Conservation (phyloP, 495 filamentous ascomycete genomes). For the Neurospora sp. region DNA sequence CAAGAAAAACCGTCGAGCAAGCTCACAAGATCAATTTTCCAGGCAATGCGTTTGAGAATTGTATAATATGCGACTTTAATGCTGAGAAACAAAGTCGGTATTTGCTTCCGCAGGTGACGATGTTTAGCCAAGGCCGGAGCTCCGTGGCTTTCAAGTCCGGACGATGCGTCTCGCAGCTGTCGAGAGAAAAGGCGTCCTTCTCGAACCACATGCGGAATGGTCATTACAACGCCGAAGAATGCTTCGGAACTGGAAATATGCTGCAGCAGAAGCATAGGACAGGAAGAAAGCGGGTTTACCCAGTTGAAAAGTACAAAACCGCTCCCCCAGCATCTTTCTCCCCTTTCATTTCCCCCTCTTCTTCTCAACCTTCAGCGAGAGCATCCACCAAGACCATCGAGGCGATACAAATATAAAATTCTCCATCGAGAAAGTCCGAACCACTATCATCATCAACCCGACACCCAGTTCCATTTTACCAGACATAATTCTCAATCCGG, state of each 20-base stretch:
- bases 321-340: not conserved
- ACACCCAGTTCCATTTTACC: not conserved
- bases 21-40: not conserved
- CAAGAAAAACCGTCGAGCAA: not conserved
- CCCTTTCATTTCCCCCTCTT: not conserved
- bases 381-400: not conserved
- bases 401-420: not conserved
- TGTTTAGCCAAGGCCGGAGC: not conserved
- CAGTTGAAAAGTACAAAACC: not conserved
- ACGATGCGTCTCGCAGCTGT: not conserved
- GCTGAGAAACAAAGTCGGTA: too few species aligned
- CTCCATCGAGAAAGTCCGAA: not conserved
- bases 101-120: too few species aligned
- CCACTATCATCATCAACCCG: not conserved
- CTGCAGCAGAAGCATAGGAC: not conserved
- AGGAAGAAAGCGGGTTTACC: not conserved
- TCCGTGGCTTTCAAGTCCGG: not conserved
- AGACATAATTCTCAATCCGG: not conserved
- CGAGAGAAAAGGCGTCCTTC: not conserved
- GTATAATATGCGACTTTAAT: fast-evolving
- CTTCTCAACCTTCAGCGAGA: not conserved
- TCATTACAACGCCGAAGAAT: not conserved
- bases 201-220: not conserved
- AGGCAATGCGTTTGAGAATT: not conserved
- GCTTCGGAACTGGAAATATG: not conserved